Evolutionary conservation across 805 yeast genomes (phyloP).

Genomic region (Suhomyces canberraensis): DNA sequence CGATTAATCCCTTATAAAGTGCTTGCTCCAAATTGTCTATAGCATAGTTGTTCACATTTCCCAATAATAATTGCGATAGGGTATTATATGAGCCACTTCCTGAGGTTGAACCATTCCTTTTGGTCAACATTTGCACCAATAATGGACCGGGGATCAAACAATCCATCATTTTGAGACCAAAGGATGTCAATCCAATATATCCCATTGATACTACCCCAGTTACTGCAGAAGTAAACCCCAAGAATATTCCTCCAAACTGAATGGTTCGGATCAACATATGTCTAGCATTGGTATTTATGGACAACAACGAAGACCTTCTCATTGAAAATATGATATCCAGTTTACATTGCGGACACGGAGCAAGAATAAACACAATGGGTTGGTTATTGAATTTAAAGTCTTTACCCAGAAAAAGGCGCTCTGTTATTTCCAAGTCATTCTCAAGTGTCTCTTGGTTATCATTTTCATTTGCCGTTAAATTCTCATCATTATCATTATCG

Average conservation of each 20-base stretch:
- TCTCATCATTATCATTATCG: neutral
- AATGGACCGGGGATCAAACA: slow-evolving; percentile 33
- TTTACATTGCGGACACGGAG: slow-evolving; percentile 43
- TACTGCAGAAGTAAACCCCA: slow-evolving; percentile 38
- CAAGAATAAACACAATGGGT: slow-evolving; percentile 15
- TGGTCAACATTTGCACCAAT: slow-evolving; percentile 24
- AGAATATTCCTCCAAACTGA: slow-evolving; percentile 29
- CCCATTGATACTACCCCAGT: slow-evolving; percentile 41
- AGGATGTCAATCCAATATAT: slow-evolving; percentile 34
- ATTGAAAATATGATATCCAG: slow-evolving; percentile 30
- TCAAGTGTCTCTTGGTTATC: too few species aligned
- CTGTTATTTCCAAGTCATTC: neutral
- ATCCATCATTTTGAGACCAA: slow-evolving; percentile 38
- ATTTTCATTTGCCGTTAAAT: neutral
- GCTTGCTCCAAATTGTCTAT: slow-evolving; percentile 28
- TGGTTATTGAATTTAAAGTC: neutral
- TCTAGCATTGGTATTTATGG: slow-evolving; percentile 16
- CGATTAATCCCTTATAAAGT: slow-evolving; percentile 27
- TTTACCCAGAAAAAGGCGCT: neutral
- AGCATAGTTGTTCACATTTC: slow-evolving; percentile 11
- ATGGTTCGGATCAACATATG: slow-evolving; percentile 17
- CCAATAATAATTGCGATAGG: slow-evolving; percentile 10
- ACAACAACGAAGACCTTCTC: slow-evolving; percentile 25
- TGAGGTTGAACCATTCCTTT: slow-evolving; percentile 2
- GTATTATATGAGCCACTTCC: neutral